phyloP scores from a whole-genome alignment of 2,329 filamentous ascomycete species.

The Fusarium beomiforme region DNA sequence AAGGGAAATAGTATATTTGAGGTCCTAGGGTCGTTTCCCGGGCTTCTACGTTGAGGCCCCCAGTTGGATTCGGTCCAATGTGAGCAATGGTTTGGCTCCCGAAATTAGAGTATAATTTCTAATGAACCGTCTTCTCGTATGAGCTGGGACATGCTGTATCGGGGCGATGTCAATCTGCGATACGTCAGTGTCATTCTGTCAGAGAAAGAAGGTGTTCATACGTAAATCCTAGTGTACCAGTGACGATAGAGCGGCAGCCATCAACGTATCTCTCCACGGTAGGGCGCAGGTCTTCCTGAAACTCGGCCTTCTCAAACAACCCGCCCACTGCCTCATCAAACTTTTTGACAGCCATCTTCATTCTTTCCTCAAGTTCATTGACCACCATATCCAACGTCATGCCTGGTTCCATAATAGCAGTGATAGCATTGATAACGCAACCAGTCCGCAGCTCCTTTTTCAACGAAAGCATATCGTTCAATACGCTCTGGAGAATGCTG shows the following conservation, averaged over 20 bases:
- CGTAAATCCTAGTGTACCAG: slow-evolving; percentile 48
- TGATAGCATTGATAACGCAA: slow-evolving; percentile 46
- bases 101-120: slow-evolving; percentile 43
- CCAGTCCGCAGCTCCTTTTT: slow-evolving; percentile 46
- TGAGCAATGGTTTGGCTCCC: background rate
- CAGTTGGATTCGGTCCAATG: background rate
- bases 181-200: background rate
- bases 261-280: slow-evolving; percentile 42
- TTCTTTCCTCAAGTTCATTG: slow-evolving; percentile 32
- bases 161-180: slow-evolving; percentile 45
- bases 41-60: background rate
- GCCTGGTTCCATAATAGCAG: slow-evolving; percentile 38
- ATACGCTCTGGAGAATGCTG: slow-evolving; percentile 37
- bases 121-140: slow-evolving; percentile 47
- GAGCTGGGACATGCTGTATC: slow-evolving; percentile 47
- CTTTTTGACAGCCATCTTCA: slow-evolving; percentile 32
- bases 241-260: slow-evolving; percentile 46
- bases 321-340: slow-evolving; percentile 40
- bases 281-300: slow-evolving; percentile 15
- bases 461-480: slow-evolving; percentile 47
- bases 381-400: slow-evolving; percentile 38
- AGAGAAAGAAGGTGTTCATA: slow-evolving; percentile 25
- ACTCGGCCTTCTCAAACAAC: slow-evolving; percentile 10
- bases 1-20: slow-evolving; percentile 16
- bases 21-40: background rate